phyloP scores from a whole-genome alignment of 192 early-diverging fungal genomes.

The Coemansia sp. region DNA sequence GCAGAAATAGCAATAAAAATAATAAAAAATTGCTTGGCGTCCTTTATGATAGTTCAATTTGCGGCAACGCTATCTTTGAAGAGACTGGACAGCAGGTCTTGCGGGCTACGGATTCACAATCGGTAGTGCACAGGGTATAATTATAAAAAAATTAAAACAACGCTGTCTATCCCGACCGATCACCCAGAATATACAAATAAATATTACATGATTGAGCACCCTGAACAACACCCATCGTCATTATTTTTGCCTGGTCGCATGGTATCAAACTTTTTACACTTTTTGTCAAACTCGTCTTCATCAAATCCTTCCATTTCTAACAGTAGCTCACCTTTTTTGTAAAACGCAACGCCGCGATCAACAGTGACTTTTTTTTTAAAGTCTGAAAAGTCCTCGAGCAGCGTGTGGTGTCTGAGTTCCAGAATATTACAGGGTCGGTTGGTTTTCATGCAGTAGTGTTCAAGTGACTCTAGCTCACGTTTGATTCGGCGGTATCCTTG shows the following conservation, averaged over 20 bases:
- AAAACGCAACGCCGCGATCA: background rate
- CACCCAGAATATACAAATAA: too few species aligned
- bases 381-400: background rate
- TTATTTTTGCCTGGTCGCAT: background rate
- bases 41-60: too few species aligned
- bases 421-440: background rate
- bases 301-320: background rate
- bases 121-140: too few species aligned
- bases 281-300: background rate
- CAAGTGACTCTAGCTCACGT: background rate
- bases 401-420: background rate
- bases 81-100: too few species aligned
- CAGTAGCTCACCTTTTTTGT: background rate
- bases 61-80: too few species aligned
- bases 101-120: too few species aligned
- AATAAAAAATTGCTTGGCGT: too few species aligned
- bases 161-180: too few species aligned
- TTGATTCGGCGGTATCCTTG: background rate
- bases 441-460: background rate
- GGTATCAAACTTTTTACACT: background rate
- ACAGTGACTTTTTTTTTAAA: background rate
- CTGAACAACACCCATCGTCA: background rate
- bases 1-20: too few species aligned
- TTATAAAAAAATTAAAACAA: too few species aligned
- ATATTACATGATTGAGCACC: background rate